Evolutionary conservation across 495 filamentous ascomycete genomes (phyloP), one percentile per base, ranked within the genome.

Genomic region (Aspergillus nanangensis): DNA sequence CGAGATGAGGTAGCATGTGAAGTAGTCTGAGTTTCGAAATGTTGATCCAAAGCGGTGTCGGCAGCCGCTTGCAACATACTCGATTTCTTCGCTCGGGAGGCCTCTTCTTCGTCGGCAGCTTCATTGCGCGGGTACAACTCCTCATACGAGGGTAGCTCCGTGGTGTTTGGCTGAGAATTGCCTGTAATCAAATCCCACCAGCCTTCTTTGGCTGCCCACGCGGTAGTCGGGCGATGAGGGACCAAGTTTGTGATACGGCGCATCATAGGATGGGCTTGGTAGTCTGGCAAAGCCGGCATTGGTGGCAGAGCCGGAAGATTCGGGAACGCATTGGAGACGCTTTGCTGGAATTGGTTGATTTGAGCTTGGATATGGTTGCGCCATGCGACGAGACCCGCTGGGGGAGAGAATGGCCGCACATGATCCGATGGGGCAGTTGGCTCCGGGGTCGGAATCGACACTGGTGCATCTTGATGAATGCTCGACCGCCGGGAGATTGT

Each of bases 281-380:
- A 91, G 53, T 86, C 82, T 15, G 83, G 80, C 45, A 90, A 55
- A 45, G 75, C 66, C 1, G 82, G 82, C 61, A 87, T 79, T 14
- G 67, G 77, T 41, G 69, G 78, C 45, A 72, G 60, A 31, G 72
- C 71, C 32, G 81, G 83, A 27, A 90, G 71, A 41, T 83, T 83
- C 14, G 84, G 84, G 61, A 88, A 78, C 19, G 80, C 84, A 52
- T 82, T 71, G 19, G 82, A 71, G 43, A 87, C 78, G 13, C 74
- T 79, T 51, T 90, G 82, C 52, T 92, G 89, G 50, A 90, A 74
- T 29, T 90, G 83, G 41, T 92, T 85, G 53, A 93, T 78, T 55
- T 93, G 90, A 3, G 79, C 75, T 33, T 82, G 78, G 14, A 95
- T 66, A 41, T 89, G 84, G 41, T 92, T 86, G 46, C 84, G 79